These are phyloP conservation scores for Ciborinia camelliae DNA, from an alignment of 2,329 filamentous ascomycete species.

Conservation along the genomic window DNA sequence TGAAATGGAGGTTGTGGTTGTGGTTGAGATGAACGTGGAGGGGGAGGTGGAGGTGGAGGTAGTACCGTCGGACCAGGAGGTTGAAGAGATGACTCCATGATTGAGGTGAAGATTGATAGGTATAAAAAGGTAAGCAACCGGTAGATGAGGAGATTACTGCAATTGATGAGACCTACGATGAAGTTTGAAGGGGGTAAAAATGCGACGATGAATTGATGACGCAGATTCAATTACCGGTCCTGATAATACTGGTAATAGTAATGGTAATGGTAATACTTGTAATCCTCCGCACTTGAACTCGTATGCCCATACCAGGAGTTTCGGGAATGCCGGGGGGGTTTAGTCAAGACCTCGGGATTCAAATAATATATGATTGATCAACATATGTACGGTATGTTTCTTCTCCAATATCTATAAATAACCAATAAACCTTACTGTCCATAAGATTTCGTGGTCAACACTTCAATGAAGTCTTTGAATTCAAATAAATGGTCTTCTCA, in stretches of 20 bases:
- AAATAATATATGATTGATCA: too few relatives aligned
- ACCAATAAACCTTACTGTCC: background rate
- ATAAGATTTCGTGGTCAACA: background rate
- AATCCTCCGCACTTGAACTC: too few relatives aligned
- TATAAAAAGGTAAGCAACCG: background rate
- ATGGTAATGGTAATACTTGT: too few relatives aligned
- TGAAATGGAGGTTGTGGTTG: background rate
- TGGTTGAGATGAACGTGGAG: background rate
- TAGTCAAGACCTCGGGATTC: background rate
- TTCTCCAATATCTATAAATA: background rate
- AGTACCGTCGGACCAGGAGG: background rate
- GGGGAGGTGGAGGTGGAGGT: background rate
- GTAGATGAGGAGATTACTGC: background rate
- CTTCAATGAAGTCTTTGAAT: background rate
- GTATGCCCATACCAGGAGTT: background rate
- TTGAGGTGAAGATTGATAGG: background rate
- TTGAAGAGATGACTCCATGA: slow-evolving; percentile 14
- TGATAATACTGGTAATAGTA: too few relatives aligned
- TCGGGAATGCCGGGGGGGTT: background rate
- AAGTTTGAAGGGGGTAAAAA: slow-evolving; percentile 40
- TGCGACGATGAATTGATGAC: slow-evolving; percentile 30
- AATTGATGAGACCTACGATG: slow-evolving; percentile 17
- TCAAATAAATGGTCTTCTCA: background rate
- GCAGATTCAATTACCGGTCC: background rate
- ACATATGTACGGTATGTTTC: too few relatives aligned